Evolutionary conservation across 2,329 filamentous ascomycete genomes (phyloP), one percentile per base, ranked within the genome.

Genomic region (Tolypocladium pustulatum): DNA sequence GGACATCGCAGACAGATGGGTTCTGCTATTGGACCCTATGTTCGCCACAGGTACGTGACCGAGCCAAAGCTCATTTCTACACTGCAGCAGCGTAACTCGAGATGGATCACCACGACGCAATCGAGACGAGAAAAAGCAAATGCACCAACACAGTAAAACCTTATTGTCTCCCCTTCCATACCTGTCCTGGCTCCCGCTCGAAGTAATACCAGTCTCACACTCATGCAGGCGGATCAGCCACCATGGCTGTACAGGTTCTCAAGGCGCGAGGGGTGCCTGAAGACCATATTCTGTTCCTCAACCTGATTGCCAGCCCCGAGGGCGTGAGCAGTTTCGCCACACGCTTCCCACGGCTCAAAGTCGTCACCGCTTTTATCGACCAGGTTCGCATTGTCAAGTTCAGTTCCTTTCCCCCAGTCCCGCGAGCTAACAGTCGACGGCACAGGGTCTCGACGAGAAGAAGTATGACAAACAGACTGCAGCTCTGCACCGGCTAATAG

Each of bases 331-430:
- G 89, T 67, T 97, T 99, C 74, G 90, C 92, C 12, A 83, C 89
- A 67, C 89, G 88, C 67, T 97, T 95, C 69, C 93, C 94, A 43
- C 90, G 89, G 68, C 80, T 97, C 60, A 85, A 92, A 63, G 90
- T 99, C 25, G 90, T 99, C 55, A 97, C 94, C 10, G 91, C 94
- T 12, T 99, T 99, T 71, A 88, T 99, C 68, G 94, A 99, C 71
- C 83, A 93, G 74, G 81, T 82, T 70, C 63, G 75, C 70, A 58
- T 20, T 51, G 46, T 17, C 27, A 27, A 20, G 17, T 32, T 15
- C 27, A 30, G 7, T 51, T 17, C 17, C 46, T 30, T 51, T 15
- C 13, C n/a, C 25, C 46, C n/a, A 51, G 17, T 32, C 22, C 27
- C 27, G 46, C 46, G 27, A 51, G 25, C 46, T 59, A 43, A 55